Evolutionary conservation across 169 alveolate species (phyloP), one percentile per base, ranked within the genome.

Genomic region (Plasmodium adleri): DNA sequence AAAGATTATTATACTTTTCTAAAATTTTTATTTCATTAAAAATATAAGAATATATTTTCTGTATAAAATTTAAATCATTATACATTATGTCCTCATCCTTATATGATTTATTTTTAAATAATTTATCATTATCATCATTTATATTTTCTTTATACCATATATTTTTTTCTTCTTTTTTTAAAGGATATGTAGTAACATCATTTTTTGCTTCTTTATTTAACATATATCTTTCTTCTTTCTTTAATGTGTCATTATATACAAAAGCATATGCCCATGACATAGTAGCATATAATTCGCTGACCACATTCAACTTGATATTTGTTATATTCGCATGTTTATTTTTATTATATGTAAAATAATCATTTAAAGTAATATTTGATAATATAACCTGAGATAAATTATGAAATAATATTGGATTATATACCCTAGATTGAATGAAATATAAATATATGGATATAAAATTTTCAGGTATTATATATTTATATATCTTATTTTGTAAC

Each of bases 231-330:
- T 28, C 56, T 50, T 71, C 80, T 15, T 49, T 22, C 3, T 32
- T 26, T 32, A 28, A 8, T 7, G 15, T 59, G 20, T 32, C 74
- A 32, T 20, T 64, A 66, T 39, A 86, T 9, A 87, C 63, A 86
- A 86, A 86, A n/a, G 92, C 92, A 54, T 86, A 86, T 12, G 78
- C 92, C 92, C 92, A 86, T 12, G 92, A 70, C 92, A 86, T 86
- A 1, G 92, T 86, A 17, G 78, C 92, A 72, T 60, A 72, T 24
- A 86, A 50, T 63, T 86, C 92, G 9, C 75, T 71, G 56, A 86
- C 26, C 26, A 86, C 72, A 10, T 67, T 86, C 1, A 72, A 24
- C 62, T 86, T 86, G 15, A 83, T 15, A 63, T 56, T 17, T 66
- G 3, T 22, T n/a, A 22, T 67, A 1, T 67, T 67, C 56, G 32